Evolutionary conservation across 1,139 yeast species (phyloP).

Genomic region (Geotrichum carabidarum): DNA sequence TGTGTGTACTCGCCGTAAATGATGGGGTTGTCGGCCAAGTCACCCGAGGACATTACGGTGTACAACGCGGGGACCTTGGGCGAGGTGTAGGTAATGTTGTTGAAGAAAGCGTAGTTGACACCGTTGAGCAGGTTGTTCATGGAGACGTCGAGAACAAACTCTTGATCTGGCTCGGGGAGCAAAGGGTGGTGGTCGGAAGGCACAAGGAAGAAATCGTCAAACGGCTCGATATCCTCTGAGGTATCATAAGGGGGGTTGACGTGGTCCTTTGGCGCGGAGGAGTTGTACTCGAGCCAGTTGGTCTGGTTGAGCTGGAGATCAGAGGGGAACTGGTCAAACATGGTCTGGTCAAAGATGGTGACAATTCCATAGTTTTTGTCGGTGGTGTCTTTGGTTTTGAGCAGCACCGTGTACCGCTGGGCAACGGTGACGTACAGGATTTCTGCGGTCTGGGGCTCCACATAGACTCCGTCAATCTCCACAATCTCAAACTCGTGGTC

Average conservation of each 20-base stretch:
- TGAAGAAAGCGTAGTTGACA: conserved; percentile 84
- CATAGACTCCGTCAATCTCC: conserved; percentile 76
- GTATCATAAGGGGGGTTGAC: conserved; percentile 41
- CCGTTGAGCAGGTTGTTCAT: conserved; percentile 83
- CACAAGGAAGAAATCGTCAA: conserved; percentile 56
- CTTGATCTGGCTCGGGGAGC: conserved; percentile 61
- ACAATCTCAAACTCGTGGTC: conserved; percentile 77
- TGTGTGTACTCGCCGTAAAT: conserved; percentile 81
- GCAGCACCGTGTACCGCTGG: conserved; percentile 69
- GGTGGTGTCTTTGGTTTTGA: conserved; percentile 61
- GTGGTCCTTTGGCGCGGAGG: conserved; percentile 44
- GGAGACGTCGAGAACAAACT: conserved; percentile 57
- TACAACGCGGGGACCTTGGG: conserved; percentile 81
- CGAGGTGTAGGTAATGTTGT: conserved; percentile 65
- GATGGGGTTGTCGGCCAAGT: conserved; percentile 48
- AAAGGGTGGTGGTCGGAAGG: conserved; percentile 53
- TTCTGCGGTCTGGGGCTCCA: conserved; percentile 58
- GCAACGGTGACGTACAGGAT: conserved; percentile 67
- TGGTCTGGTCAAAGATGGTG: conserved; percentile 67
- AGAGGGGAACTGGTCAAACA: conserved; percentile 69
- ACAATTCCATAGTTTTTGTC: conserved; percentile 68
- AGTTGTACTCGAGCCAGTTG: conserved; percentile 60
- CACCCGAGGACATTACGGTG: conserved; percentile 63
- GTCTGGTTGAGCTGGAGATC: conserved; percentile 66
- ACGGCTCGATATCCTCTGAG: conserved; percentile 36